Evolutionary conservation across 306 rosid genomes (phyloP), one percentile per base, ranked within the genome.

Genomic region (Acacia acuminata): DNA sequence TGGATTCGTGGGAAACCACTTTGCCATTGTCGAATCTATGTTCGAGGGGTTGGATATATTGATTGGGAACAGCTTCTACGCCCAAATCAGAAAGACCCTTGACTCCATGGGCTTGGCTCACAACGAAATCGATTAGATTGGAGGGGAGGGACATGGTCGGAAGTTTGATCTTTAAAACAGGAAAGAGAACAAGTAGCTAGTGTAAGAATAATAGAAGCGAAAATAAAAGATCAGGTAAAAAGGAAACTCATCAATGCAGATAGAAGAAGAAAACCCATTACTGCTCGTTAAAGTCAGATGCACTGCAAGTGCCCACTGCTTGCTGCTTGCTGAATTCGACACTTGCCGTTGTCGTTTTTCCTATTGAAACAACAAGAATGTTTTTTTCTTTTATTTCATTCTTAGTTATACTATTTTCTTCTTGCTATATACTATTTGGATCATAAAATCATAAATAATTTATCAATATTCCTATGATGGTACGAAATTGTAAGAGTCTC

Each of bases 51-150:
- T 85, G 91, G 75, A 83, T 50, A 32, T 88, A 85, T 20, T 70
- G 87, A 34, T 10, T 5, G 14, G 86, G 91, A 65, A 85, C 85
- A 12, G 13, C 63, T 15, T 78, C n/a, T 34, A 85, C 32, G 76
- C 85, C 83, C 38, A 76, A 17, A 32, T 88, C 87, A 20, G 79
- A 65, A 4, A 88, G 86, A 48, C 89, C 89, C 73, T 78, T 88
- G 17, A 88, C 84, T 64, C 87, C 89, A 51, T 88, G 84, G 32
- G 77, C 81, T 83, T 76, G 77, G n/a, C 81, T 82, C 68, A 83
- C 86, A 20, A 88, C 60, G 58, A 83, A 88, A 66, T 85, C 81
- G 47, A 78, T 50, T 74, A 88, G 77, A 56, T 85, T 38, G 58
- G 83, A 25, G 78, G 79, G 82, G 10, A 55, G 36, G 73, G 89